Evolutionary conservation across 208 protist genomes (phyloP), one percentile per base, ranked within the genome.

Genomic region (Trypanosoma vivax): DNA sequence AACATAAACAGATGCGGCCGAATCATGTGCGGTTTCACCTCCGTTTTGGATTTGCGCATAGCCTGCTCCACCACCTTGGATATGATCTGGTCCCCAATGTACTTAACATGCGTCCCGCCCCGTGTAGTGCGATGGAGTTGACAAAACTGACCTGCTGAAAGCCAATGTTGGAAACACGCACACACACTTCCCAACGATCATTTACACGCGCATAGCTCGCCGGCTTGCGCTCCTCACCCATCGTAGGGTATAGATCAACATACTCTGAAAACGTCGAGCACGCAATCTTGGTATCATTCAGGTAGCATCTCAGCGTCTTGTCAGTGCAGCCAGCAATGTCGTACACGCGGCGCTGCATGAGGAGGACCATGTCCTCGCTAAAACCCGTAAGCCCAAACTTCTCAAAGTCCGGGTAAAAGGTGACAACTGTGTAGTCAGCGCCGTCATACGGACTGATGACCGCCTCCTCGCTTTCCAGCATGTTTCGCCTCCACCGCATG

Each of bases 101-200:
- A 95, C 59, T 97, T 94, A 11, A 99, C 98, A 77, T 99, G 99
- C 0, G 83, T 99, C 16, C 99, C 98, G 46, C 99, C 99, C 27
- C 97, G 96, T 5, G 71, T 96, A 4, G 99, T 99, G 83, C 90
- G 62, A 99, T 99, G 34, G 79, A 90, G 70, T 99, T 99, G 14
- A 99, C 99, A 70, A 99, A 99, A 60, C 90, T 98, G 5, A 99
- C 91, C 73, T 99, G 98, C 60, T 98, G 79, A 50, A 98, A 98
- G 14, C 90, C 88, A 13, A 89, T 91, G 56, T 97, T 90, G 13
- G 82, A 95, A 3, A 97, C 65, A 5, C 85, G 81, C 9, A 99
- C 83, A 65, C 81, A 94, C 24, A 99, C 81, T 70, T 99, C 95
- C 98, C 98, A 99, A 30, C 98, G 76, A 38, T 97, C 91, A 67